Percentiles rank a stretch among this genome's conserved stretches.
Conservation (phyloP, 1,284 basidiomycete genomes). For the Wallemia hederae region DNA sequence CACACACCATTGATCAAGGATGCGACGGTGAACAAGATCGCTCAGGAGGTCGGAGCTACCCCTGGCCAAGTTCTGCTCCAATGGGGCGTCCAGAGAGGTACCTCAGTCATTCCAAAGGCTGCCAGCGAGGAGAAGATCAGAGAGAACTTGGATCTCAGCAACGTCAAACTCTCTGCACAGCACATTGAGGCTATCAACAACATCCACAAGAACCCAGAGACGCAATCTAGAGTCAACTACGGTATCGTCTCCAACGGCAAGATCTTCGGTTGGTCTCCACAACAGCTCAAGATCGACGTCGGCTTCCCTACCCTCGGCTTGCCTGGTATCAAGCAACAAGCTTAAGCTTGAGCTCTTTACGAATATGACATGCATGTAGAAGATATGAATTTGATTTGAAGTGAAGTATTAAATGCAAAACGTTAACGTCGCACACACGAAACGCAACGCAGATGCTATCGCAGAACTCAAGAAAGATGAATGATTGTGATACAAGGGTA, state of each 20-base stretch:
- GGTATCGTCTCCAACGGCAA: background rate
- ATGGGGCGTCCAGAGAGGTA: slow-evolving; percentile 33
- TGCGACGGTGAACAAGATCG: slow-evolving; percentile 30
- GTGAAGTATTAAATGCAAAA: too few species aligned
- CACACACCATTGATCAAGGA: slow-evolving; percentile 27
- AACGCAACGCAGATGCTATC: too few species aligned
- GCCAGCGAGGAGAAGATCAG: slow-evolving; percentile 15
- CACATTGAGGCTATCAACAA: background rate
- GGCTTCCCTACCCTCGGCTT: background rate
- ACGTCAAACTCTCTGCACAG: background rate
- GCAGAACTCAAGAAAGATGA: too few species aligned
- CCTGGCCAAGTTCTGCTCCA: slow-evolving; percentile 39
- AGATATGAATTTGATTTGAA: too few species aligned
- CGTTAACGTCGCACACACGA: too few species aligned
- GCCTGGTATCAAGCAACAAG: background rate
- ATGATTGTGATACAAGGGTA: too few species aligned
- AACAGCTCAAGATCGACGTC: background rate
- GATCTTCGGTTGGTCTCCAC: background rate
- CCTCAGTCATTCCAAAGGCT: slow-evolving; percentile 41
- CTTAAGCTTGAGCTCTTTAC: background rate
- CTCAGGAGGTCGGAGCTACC: slow-evolving; percentile 26
- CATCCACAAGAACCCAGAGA: background rate
- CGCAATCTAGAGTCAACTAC: background rate
- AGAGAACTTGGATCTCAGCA: background rate
- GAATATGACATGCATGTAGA: too few species aligned